Evolutionary conservation across 345 rosid genomes (phyloP).

Genomic region (Acer negundo): DNA sequence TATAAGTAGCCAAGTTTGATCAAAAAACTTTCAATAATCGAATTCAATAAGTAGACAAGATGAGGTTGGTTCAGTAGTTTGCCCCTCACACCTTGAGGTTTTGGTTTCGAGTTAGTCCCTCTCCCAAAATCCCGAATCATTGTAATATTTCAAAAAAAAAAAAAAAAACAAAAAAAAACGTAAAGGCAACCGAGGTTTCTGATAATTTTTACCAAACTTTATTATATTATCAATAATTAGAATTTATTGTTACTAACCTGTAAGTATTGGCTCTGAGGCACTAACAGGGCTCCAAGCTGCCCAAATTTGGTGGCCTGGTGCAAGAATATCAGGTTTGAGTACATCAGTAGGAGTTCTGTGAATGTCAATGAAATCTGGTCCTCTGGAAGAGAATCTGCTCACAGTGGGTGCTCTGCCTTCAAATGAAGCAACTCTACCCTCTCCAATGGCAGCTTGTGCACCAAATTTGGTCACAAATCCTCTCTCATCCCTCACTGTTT

Average conservation of each 20-base stretch:
- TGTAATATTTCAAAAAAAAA: no score
- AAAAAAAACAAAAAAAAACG: no score
- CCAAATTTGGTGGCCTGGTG: slow-evolving; percentile 94
- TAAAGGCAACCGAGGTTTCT: no score
- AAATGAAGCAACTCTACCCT: slow-evolving; percentile 64
- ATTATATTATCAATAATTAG: no score
- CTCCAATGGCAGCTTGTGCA: slow-evolving; percentile 55
- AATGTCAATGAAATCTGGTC: slow-evolving; percentile 64
- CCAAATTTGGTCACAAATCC: slow-evolving; percentile 45
- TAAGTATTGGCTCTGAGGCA: slow-evolving; percentile 54
- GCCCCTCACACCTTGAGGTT: no score
- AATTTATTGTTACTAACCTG: slow-evolving; percentile 31
- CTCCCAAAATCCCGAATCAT: no score
- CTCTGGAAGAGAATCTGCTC: slow-evolving; percentile 80
- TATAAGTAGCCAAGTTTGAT: slow-evolving; percentile 3
- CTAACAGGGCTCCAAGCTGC: slow-evolving; percentile 93
- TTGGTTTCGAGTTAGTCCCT: no score
- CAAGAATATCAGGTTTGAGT: slow-evolving; percentile 79
- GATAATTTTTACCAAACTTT: no score
- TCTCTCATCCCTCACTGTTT: slow-evolving; percentile 39
- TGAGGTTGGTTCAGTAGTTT: no score
- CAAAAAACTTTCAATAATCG: neutral
- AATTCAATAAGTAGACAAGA: no score
- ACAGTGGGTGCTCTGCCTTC: slow-evolving; percentile 55
- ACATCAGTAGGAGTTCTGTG: slow-evolving; percentile 56